Evolutionary conservation across 2,329 filamentous ascomycete genomes (phyloP).

Genomic region (Alternaria hordeiaustralica): DNA sequence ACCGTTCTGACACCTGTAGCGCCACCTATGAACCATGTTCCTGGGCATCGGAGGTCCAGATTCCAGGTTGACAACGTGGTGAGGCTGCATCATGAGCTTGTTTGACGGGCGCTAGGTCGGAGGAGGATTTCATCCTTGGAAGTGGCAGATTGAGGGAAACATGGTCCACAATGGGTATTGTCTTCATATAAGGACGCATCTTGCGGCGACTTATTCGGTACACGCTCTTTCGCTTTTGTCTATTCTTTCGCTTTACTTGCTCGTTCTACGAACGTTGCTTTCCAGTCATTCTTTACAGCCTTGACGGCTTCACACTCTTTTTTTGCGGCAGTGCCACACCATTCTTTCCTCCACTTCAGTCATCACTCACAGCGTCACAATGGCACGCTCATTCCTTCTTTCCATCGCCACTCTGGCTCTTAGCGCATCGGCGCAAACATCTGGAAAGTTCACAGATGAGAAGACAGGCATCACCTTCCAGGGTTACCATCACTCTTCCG

Average conservation of each 20-base stretch:
- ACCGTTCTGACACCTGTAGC: conserved; percentile 24
- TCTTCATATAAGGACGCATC: conserved; percentile 21
- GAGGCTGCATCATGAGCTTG: conserved; percentile 18
- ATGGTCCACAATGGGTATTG: conserved; percentile 18
- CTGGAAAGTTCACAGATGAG: conserved; percentile 37
- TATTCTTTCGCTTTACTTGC: conserved; percentile 19
- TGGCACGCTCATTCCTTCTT: conserved; percentile 39
- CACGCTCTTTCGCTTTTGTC: conserved; percentile 17
- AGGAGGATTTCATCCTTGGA: conserved; percentile 14
- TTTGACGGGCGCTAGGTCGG: conserved; percentile 10
- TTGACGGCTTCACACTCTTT: conserved; percentile 42
- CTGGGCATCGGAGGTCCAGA: conserved; percentile 16
- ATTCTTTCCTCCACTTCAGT: conserved; percentile 20
- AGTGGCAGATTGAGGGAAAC: conserved; percentile 26
- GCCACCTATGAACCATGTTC: conserved; percentile 17
- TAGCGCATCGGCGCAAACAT: conserved; percentile 33
- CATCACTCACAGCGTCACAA: conserved; percentile 18
- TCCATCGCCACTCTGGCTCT: conserved; percentile 34
- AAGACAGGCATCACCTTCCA: conserved; percentile 46
- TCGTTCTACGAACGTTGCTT: conserved; percentile 24
- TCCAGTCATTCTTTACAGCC: conserved; percentile 33
- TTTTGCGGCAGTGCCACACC: conserved; percentile 32
- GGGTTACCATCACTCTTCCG: conserved; percentile 43
- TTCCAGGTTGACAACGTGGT: conserved; percentile 8
- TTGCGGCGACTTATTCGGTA: not conserved